These are phyloP conservation scores for Ormosia semicastrata DNA, from an alignment of 306 rosid species.

Conservation along the genomic window DNA sequence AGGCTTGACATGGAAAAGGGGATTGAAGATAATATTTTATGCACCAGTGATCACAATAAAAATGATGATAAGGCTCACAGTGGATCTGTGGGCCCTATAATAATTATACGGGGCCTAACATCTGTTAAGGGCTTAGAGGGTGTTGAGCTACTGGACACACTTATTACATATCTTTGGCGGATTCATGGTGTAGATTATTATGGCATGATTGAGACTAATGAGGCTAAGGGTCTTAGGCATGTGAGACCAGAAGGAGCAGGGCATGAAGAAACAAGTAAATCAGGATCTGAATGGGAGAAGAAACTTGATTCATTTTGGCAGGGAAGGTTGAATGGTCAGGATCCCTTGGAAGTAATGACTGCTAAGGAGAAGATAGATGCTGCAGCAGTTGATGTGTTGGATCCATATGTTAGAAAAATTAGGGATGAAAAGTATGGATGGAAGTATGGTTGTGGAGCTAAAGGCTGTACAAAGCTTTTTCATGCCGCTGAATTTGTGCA, in stretches of 20 bases:
- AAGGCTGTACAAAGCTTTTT: slow-evolving; percentile 98
- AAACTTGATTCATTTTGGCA: slow-evolving; percentile 87
- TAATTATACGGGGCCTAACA: slow-evolving; percentile 80
- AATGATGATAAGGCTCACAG: slow-evolving; percentile 64
- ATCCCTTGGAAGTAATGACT: slow-evolving; percentile 91
- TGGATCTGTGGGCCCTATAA: slow-evolving; percentile 80
- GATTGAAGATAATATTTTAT: slow-evolving; percentile 73
- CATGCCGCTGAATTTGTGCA: slow-evolving; percentile 97
- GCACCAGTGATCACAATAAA: slow-evolving; percentile 66
- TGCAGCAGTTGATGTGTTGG: slow-evolving; percentile 78
- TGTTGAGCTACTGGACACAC: slow-evolving; percentile 86
- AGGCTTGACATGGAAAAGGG: slow-evolving; percentile 92
- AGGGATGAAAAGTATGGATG: slow-evolving; percentile 99
- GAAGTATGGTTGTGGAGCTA: slow-evolving; percentile 99
- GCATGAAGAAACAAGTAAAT: slow-evolving; percentile 44
- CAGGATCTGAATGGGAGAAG: slow-evolving; percentile 89
- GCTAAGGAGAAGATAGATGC: slow-evolving; percentile 97
- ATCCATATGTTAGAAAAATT: slow-evolving; percentile 87
- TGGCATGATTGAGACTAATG: slow-evolving; percentile 86
- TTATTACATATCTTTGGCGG: slow-evolving; percentile 92
- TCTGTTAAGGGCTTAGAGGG: slow-evolving; percentile 98
- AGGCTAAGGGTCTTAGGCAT: slow-evolving; percentile 89
- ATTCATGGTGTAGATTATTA: slow-evolving; percentile 95
- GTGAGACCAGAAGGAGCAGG: slow-evolving; percentile 70
- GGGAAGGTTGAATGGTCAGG: slow-evolving; percentile 83